These are phyloP conservation scores for Metschnikowia henanensis DNA, from an alignment of 805 yeast genomes.

Conservation along the genomic window DNA sequence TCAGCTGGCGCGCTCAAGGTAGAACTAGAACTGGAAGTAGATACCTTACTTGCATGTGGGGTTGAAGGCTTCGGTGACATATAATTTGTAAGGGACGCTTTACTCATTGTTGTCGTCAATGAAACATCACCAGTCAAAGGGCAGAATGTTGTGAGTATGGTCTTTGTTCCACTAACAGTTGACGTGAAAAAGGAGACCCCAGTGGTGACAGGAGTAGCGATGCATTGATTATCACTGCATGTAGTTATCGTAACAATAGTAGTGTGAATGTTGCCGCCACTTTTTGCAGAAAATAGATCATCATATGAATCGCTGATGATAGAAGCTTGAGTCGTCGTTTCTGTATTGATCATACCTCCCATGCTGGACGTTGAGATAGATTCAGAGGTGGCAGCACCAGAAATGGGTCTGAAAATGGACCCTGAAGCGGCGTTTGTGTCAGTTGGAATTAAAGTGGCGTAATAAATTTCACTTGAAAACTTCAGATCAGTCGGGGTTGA, in stretches of 20 bases:
- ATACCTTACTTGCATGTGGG: too few relatives aligned
- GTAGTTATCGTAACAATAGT: constrained; percentile 29
- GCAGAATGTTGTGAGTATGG: constrained; percentile 31
- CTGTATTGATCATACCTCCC: too few relatives aligned
- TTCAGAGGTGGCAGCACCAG: too few relatives aligned
- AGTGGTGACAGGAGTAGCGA: constrained; percentile 24
- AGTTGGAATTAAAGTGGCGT: too few relatives aligned
- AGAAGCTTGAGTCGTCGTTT: not conserved
- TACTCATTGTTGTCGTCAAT: too few relatives aligned
- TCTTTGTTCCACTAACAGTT: constrained; percentile 32
- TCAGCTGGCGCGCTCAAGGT: constrained; percentile 2
- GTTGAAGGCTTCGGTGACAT: too few relatives aligned
- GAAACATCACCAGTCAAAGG: constrained; percentile 16
- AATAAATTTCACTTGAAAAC: too few relatives aligned
- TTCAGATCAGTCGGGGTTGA: not conserved
- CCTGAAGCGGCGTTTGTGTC: too few relatives aligned
- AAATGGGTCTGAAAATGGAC: too few relatives aligned
- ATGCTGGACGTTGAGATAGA: too few relatives aligned
- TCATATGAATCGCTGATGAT: not conserved
- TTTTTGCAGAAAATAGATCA: not conserved
- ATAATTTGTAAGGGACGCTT: too few relatives aligned
- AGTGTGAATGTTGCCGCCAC: constrained; percentile 8
- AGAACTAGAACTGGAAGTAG: not conserved
- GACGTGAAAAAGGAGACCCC: constrained; percentile 29
- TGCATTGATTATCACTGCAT: constrained; percentile 27